Percentiles rank a stretch among this genome's conserved stretches.
Conservation (phyloP, 495 filamentous ascomycete species). For the Aspergillus asperescens region DNA sequence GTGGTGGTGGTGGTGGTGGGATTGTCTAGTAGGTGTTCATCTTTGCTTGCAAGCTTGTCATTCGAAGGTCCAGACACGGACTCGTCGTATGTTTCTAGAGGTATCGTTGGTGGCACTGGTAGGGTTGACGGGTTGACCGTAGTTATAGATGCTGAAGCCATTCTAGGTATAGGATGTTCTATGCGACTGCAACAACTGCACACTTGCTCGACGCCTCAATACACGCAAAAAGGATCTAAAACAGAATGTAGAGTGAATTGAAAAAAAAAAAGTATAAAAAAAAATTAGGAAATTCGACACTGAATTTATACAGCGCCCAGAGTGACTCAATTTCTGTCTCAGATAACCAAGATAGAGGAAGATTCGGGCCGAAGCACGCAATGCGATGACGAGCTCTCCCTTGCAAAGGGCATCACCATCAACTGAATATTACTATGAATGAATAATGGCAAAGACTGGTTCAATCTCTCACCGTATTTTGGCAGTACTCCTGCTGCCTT, state of each 20-base stretch:
- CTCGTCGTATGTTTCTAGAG: not conserved
- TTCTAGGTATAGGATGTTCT: not conserved
- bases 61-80: not conserved
- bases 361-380: constrained; percentile 18
- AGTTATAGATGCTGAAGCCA: not conserved
- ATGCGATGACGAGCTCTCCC: constrained; percentile 13
- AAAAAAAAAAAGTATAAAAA: not conserved
- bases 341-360: constrained; percentile 9
- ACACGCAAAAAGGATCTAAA: not conserved
- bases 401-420: constrained; percentile 6
- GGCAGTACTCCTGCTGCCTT: no score
- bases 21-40: no score
- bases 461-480: no score
- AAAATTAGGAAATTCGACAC: not conserved
- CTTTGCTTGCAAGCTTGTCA: not conserved
- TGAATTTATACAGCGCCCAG: not conserved
- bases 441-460: no score
- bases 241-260: not conserved
- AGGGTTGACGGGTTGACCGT: not conserved
- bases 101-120: not conserved
- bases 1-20: no score
- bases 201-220: constrained; percentile 3
- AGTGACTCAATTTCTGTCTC: not conserved
- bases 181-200: not conserved
- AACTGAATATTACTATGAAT: no score